Conservation (phyloP, 345 rosid genomes). For the Hibiscus mutabilis region DNA sequence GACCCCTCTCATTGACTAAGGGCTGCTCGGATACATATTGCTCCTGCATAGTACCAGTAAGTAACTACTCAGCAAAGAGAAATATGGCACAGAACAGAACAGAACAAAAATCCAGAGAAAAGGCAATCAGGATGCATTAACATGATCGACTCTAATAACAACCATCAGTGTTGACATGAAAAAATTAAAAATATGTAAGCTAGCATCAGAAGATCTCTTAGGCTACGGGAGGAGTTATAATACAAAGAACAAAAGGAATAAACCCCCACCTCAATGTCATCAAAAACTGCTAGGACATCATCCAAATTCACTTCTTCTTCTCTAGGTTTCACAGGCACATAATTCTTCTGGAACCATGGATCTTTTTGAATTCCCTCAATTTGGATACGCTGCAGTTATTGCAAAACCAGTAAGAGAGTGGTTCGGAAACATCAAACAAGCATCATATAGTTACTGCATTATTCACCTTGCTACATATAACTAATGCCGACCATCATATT, state of each 20-base stretch:
- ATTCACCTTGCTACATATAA: conserved; percentile 2
- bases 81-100: conserved; percentile 1
- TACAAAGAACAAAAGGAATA: conserved; percentile 13
- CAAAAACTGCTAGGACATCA: conserved; percentile 72
- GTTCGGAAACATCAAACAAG: neutral
- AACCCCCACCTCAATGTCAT: conserved; percentile 69
- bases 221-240: neutral
- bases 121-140: neutral
- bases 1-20: conserved; percentile 41
- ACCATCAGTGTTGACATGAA: neutral
- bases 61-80: conserved; percentile 15
- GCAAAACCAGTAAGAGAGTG: conserved; percentile 14
- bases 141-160: conserved; percentile 5
- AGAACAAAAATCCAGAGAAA: neutral
- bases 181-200: neutral
- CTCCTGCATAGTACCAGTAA: conserved; percentile 45
- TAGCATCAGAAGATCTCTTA: conserved; percentile 6
- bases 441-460: conserved; percentile 1
- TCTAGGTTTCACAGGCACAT: conserved; percentile 44
- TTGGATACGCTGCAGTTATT: conserved; percentile 59
- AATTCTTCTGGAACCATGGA: conserved; percentile 62
- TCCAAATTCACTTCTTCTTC: conserved; percentile 62
- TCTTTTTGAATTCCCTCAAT: conserved; percentile 54
- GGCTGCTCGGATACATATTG: conserved; percentile 53
- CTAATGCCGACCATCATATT: neutral